A percentile compares a stretch with the other conserved stretches of the same genome.
Evolutionary conservation across 176 grass and related monocot species (phyloP).

Genomic region (Pharus latifolius): DNA sequence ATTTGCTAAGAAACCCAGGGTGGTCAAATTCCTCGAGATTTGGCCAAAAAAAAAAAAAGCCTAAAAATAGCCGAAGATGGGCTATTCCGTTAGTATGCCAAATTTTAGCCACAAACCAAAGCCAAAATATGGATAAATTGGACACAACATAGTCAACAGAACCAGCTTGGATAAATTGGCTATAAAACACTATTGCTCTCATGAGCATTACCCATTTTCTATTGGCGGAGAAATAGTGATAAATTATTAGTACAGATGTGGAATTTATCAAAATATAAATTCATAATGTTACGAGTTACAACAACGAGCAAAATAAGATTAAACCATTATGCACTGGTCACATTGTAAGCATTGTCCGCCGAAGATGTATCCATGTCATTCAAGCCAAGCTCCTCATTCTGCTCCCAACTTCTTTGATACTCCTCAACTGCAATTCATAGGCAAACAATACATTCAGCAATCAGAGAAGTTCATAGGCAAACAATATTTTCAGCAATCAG

Average conservation of each 20-base stretch:
- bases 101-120: too few relatives aligned
- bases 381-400: conserved; percentile 91
- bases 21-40: too few relatives aligned
- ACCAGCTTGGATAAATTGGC: too few relatives aligned
- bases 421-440: conserved; percentile 56
- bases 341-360: conserved; percentile 60
- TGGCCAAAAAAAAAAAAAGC: too few relatives aligned
- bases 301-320: background rate
- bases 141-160: too few relatives aligned
- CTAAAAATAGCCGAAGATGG: too few relatives aligned
- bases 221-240: background rate
- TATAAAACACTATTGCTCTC: background rate
- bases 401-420: conserved; percentile 76
- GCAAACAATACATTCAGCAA: background rate
- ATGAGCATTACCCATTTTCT: background rate
- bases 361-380: conserved; percentile 97
- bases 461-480: conserved; percentile 17
- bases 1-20: too few relatives aligned
- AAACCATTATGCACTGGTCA: conserved; percentile 15
- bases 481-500: background rate
- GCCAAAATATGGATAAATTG: too few relatives aligned
- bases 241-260: background rate
- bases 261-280: background rate
- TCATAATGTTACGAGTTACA: background rate
- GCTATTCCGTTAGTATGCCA: too few relatives aligned